These are phyloP conservation scores for Zopfia rhizophila DNA, from an alignment of 2,329 filamentous ascomycete genomes.

Conservation along the genomic window DNA sequence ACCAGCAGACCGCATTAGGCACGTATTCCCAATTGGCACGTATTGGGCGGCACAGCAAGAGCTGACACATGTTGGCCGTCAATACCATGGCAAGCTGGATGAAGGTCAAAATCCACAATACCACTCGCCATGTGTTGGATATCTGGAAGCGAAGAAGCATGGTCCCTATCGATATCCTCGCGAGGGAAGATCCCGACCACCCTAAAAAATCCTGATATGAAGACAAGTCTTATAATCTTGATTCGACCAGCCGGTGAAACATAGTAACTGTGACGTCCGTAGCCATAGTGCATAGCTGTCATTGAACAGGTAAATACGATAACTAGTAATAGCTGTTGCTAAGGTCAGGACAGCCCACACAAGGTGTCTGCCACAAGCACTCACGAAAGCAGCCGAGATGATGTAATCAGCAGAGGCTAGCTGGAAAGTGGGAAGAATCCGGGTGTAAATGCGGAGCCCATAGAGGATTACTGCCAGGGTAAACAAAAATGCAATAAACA, in stretches of 20 bases:
- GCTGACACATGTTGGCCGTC: conserved; percentile 7
- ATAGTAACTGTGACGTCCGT: too few relatives aligned
- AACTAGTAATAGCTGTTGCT: too few relatives aligned
- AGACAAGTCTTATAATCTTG: conserved; percentile 8
- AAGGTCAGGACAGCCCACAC: too few relatives aligned
- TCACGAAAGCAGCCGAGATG: conserved; percentile 9
- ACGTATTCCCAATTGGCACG: conserved; percentile 15
- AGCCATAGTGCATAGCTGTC: too few relatives aligned
- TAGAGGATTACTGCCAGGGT: conserved; percentile 3
- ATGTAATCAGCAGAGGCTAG: conserved; percentile 13
- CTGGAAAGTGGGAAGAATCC: conserved; percentile 11
- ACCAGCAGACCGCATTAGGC: conserved; percentile 11
- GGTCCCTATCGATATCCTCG: conserved; percentile 17
- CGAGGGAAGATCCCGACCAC: conserved; percentile 15
- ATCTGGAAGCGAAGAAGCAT: conserved; percentile 17
- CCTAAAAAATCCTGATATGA: conserved; percentile 6
- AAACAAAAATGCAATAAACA: too few relatives aligned
- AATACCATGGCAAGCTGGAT: conserved; percentile 15
- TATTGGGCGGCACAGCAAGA: conserved; percentile 14
- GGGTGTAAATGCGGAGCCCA: conserved; percentile 14
- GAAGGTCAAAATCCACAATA: conserved; percentile 8
- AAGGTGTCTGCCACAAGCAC: too few relatives aligned
- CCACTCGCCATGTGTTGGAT: conserved; percentile 14
- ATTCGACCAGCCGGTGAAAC: conserved; percentile 10
- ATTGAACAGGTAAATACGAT: too few relatives aligned